Conservation (phyloP, 257 asterid species). For the Catharanthus roseus region DNA sequence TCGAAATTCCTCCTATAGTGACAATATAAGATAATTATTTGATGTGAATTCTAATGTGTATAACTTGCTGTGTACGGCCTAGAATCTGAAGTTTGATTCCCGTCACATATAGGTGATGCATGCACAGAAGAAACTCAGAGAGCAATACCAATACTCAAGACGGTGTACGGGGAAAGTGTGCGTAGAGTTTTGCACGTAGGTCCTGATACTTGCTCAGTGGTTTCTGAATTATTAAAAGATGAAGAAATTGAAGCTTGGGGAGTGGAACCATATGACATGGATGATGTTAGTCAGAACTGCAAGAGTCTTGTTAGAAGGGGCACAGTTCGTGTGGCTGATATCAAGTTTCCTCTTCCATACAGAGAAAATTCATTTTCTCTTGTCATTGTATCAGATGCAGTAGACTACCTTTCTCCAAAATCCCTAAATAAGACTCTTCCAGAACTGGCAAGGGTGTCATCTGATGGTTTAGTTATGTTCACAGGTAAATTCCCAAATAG, state of each 20-base stretch:
- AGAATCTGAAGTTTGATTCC: not conserved
- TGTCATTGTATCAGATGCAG: slow-evolving; percentile 79
- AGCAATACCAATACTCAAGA: slow-evolving; percentile 55
- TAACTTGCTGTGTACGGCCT: not conserved
- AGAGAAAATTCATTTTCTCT: slow-evolving; percentile 76
- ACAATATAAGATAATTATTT: not conserved
- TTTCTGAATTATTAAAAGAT: slow-evolving; percentile 61
- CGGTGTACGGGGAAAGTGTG: slow-evolving; percentile 70
- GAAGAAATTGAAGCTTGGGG: slow-evolving; percentile 90
- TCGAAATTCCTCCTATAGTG: not conserved
- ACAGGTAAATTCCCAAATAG: slow-evolving; percentile 43
- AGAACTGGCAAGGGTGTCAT: slow-evolving; percentile 73
- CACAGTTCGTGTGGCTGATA: slow-evolving; percentile 70
- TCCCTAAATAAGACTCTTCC: slow-evolving; percentile 86
- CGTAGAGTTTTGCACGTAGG: slow-evolving; percentile 76
- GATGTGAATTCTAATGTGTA: not conserved
- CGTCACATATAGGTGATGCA: slow-evolving; percentile 49
- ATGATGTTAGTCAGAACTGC: slow-evolving; percentile 62
- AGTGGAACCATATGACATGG: slow-evolving; percentile 80
- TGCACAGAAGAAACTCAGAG: slow-evolving; percentile 60
- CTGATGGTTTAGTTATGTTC: slow-evolving; percentile 73
- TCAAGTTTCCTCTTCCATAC: slow-evolving; percentile 84
- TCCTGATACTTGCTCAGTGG: slow-evolving; percentile 75
- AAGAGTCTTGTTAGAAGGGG: slow-evolving; percentile 59
- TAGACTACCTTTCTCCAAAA: slow-evolving; percentile 79